phyloP scores from a whole-genome alignment of 2,329 filamentous ascomycete species.

The Aspergillus floridensis region DNA sequence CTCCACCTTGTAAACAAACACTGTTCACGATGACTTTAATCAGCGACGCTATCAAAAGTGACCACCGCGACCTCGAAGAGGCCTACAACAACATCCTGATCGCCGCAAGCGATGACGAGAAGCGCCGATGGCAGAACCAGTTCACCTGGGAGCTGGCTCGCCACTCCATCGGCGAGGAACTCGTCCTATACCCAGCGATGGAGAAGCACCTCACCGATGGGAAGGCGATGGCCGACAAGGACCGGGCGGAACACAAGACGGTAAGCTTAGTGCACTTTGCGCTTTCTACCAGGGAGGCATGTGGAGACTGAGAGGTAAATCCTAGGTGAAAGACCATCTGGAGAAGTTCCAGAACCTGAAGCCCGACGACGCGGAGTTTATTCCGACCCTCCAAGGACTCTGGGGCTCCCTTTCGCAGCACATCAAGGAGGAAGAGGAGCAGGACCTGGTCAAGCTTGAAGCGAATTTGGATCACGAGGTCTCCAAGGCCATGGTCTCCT shows the following conservation, averaged over 20 bases:
- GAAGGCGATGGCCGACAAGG: conserved; percentile 45
- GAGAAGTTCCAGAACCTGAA: conserved; percentile 49
- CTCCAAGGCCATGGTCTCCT: conserved; percentile 38
- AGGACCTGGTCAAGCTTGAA: conserved; percentile 51
- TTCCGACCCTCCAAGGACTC: conserved; percentile 41
- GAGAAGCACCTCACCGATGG: conserved; percentile 48
- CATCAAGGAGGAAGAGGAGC: conserved; percentile 50
- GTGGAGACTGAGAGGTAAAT: not conserved
- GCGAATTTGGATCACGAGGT: conserved; percentile 33
- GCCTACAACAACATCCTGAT: conserved; percentile 44
- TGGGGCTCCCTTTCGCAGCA: conserved; percentile 45
- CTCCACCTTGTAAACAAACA: not conserved
- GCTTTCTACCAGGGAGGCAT: not conserved
- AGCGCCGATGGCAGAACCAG: conserved; percentile 47
- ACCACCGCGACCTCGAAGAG: conserved; percentile 40
- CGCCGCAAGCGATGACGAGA: conserved; percentile 39
- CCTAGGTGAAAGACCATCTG: conserved; percentile 51
- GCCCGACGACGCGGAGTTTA: conserved; percentile 39
- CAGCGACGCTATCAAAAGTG: conserved; percentile 37
- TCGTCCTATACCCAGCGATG: conserved; percentile 54
- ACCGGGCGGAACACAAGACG: conserved; percentile 46
- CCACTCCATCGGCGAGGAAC: conserved; percentile 50
- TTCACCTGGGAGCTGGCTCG: conserved; percentile 53
- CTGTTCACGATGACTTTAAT: conserved; percentile 3
- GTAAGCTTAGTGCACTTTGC: not conserved